phyloP scores from a whole-genome alignment of 352 stramenopile species.

The Lagenidium giganteum region DNA sequence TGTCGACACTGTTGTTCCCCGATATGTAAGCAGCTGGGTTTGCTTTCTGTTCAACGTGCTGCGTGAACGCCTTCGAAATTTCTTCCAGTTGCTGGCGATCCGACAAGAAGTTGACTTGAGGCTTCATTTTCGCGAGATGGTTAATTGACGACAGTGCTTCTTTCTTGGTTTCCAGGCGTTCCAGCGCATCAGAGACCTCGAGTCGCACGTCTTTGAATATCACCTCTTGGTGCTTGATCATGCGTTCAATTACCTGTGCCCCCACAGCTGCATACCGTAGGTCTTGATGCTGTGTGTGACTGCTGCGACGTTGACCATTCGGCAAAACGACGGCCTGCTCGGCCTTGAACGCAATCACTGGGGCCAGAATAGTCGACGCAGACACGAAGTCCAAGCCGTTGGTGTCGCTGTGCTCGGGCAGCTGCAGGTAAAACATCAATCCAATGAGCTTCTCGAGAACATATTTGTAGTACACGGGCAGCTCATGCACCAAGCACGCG shows the following conservation, averaged over 20 bases:
- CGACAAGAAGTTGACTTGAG: constrained; percentile 43
- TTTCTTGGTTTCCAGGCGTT: constrained; percentile 50
- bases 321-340: constrained; percentile 20
- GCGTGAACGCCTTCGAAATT: constrained; percentile 34
- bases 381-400: constrained; percentile 59
- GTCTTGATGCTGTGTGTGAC: constrained; percentile 49
- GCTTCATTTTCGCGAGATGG: constrained; percentile 42
- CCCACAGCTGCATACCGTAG: constrained; percentile 53
- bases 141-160: constrained; percentile 36
- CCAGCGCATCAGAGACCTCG: constrained; percentile 41
- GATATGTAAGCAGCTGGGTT: no score
- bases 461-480: constrained; percentile 50
- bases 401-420: constrained; percentile 31
- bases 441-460: constrained; percentile 47
- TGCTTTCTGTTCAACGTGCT: constrained; percentile 15
- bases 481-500: constrained; percentile 53
- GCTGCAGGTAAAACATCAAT: constrained; percentile 49
- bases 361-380: constrained; percentile 38
- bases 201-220: constrained; percentile 57
- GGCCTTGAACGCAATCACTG: constrained; percentile 62
- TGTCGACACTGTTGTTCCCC: no score
- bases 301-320: constrained; percentile 23
- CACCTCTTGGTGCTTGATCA: constrained; percentile 53
- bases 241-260: constrained; percentile 51
- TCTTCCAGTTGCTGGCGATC: constrained; percentile 47